A percentile compares a stretch with the other conserved stretches of the same genome.
Conservation (phyloP, 345 rosid species). For the Abelmoschus esculentus region DNA sequence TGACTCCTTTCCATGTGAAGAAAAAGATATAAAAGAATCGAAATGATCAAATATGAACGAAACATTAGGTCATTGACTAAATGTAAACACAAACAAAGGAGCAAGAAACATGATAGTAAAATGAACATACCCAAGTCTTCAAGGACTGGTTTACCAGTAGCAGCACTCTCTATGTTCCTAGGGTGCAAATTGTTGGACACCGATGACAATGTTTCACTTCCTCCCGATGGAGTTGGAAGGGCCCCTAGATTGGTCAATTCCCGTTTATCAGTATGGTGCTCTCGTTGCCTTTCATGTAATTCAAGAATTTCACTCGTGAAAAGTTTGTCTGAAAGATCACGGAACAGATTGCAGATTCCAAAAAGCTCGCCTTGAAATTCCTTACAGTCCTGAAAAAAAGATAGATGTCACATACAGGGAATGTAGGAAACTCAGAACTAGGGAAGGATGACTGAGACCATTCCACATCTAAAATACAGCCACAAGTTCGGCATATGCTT, state of each 20-base stretch:
- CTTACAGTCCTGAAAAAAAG: conserved; percentile 69
- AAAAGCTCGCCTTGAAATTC: conserved; percentile 91
- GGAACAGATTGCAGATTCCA: conserved; percentile 86
- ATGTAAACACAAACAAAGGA: neutral
- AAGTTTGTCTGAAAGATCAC: conserved; percentile 80
- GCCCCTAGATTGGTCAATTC: conserved; percentile 23
- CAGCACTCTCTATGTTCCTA: conserved; percentile 12
- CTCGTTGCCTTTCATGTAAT: conserved; percentile 31
- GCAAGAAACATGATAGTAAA: neutral
- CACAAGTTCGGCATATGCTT: too few species aligned
- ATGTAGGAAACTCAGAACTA: neutral
- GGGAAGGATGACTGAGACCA: neutral
- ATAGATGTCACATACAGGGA: neutral
- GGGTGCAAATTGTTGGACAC: conserved; percentile 11
- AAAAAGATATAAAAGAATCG: neutral
- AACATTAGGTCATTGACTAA: conserved; percentile 1
- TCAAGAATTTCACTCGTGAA: conserved; percentile 83
- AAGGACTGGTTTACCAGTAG: conserved; percentile 30
- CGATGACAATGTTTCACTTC: conserved; percentile 11
- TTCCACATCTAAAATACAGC: neutral
- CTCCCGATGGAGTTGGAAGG: conserved; percentile 13
- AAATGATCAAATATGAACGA: neutral
- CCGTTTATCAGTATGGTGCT: conserved; percentile 12
- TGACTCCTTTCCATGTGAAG: neutral
- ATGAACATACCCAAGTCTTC: conserved; percentile 54